Evolutionary conservation across 768 basidiomycete species (phyloP).

Genomic region (Tephrocybe sp.): DNA sequence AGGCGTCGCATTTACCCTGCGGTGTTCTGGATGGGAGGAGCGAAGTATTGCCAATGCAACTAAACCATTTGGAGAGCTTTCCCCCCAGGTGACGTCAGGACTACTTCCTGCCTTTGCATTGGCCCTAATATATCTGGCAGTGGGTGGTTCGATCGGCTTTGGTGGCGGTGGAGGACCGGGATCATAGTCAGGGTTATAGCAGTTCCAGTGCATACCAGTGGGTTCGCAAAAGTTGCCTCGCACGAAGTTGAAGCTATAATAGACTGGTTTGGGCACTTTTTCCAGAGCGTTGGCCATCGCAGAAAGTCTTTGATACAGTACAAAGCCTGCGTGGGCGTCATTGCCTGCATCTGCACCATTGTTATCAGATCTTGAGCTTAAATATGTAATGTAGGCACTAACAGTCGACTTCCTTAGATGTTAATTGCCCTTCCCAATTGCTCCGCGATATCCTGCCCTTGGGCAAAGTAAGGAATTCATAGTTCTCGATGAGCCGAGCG

Average conservation of each 20-base stretch:
- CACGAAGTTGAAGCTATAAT: conserved; percentile 59
- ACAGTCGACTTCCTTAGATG: conserved; percentile 58
- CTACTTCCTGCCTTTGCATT: not conserved
- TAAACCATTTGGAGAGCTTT: too few species aligned
- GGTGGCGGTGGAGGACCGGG: conserved; percentile 67
- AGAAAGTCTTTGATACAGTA: conserved; percentile 47
- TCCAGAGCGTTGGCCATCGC: conserved; percentile 38
- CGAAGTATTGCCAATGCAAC: too few species aligned
- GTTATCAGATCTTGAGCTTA: conserved; percentile 1
- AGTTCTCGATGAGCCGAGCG: conserved; percentile 61
- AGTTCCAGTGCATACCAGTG: conserved; percentile 47
- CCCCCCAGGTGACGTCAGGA: too few species aligned
- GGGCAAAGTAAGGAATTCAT: conserved; percentile 47
- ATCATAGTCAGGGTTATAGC: conserved; percentile 68
- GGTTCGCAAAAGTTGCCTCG: conserved; percentile 46
- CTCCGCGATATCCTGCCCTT: conserved; percentile 66
- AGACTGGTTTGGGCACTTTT: conserved; percentile 37
- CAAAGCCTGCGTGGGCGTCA: conserved; percentile 67
- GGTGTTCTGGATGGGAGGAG: too few species aligned
- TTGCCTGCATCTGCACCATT: conserved; percentile 57
- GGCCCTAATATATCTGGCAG: conserved; percentile 8
- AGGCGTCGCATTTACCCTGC: not conserved
- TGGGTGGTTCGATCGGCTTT: conserved; percentile 26
- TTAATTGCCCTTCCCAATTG: conserved; percentile 66
- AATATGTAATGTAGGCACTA: too few species aligned